These are phyloP conservation scores for Gossypium sturtianum DNA, from an alignment of 345 rosid genomes.

Conservation along the genomic window DNA sequence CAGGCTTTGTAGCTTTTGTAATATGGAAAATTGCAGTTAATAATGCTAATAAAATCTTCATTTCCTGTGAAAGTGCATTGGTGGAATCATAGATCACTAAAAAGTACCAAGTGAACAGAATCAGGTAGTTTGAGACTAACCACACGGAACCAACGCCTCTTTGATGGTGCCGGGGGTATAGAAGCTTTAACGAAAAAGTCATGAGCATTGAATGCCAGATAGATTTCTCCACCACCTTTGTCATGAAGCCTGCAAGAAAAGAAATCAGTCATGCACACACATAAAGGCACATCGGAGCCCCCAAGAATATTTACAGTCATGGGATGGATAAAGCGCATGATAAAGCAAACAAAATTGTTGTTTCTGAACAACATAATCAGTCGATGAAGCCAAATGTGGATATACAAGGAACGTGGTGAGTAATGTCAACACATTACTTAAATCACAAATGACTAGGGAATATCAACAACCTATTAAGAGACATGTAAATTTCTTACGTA, in stretches of 20 bases:
- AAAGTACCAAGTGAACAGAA: background rate
- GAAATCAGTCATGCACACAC: background rate
- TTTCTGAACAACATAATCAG: background rate
- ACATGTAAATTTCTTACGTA: slow-evolving; percentile 47
- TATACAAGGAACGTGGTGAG: background rate
- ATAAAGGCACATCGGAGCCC: background rate
- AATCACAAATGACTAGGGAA: no score
- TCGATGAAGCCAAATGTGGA: background rate
- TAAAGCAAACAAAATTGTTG: background rate
- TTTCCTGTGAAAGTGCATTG: background rate
- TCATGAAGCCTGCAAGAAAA: slow-evolving; percentile 62
- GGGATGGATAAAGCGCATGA: background rate
- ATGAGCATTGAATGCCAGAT: slow-evolving; percentile 78
- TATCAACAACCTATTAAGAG: background rate
- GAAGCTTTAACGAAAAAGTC: slow-evolving; percentile 52
- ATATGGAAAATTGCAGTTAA: background rate
- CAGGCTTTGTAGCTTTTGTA: background rate
- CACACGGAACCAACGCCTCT: slow-evolving; percentile 76
- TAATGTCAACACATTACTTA: background rate
- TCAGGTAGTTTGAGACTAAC: slow-evolving; percentile 34
- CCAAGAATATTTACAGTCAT: background rate
- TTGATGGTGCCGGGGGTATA: slow-evolving; percentile 55
- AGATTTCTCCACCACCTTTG: slow-evolving; percentile 46
- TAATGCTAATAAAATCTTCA: background rate
- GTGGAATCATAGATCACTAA: background rate